Base-by-base conservation (phyloP, 805 yeast genomes). In the Starmerella stigmatis region DNA sequence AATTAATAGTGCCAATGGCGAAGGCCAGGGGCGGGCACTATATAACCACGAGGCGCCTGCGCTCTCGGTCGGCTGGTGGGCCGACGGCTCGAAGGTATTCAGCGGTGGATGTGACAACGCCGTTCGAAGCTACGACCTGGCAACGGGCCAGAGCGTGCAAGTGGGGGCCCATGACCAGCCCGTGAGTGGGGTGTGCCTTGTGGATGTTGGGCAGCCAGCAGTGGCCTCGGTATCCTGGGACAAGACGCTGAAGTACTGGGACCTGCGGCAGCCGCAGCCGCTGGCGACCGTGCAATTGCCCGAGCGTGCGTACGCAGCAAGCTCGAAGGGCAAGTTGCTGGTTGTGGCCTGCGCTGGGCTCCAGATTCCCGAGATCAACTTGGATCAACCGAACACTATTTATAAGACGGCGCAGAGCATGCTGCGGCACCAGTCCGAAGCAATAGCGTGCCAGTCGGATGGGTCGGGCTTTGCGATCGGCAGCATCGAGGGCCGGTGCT, bases 181-280 rank as follows among this genome's bases (percentile, higher is more conserved):
- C 0, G 94, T 92, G 3, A 75, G 73, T 45, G 62, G 74, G 12
- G 82, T 89, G 19, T 69, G 94, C 45, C 78, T 74, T 50, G 94
- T 85, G 10, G 86, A 88, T n/a, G 69, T 79, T 8, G 83, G 82
- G 56, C 49, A 48, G 47, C 86, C 75, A 33, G 84, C 84, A 52
- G 76, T 89, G 22, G 96, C 86, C 3, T 76, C 88, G 35, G 96
- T 94, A 7, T 85, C 96, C 6, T 92, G 96, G 96, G 98, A 92
- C 65, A 86, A 86, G 65, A 86, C 96, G 1, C 66, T 92, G 51
- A 79, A 76, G 61, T 92, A 92, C 64, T 89, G 98, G 98, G 97
- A 92, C 65, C 71, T 83, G 66, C 78, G 96, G 59, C 78, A 79
- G 53, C 67, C 57, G 36, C 82, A 80, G 36, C 92, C 97, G 15